Base-by-base conservation (phyloP, 2,329 filamentous ascomycete genomes). In the Akanthomyces lecanii region DNA sequence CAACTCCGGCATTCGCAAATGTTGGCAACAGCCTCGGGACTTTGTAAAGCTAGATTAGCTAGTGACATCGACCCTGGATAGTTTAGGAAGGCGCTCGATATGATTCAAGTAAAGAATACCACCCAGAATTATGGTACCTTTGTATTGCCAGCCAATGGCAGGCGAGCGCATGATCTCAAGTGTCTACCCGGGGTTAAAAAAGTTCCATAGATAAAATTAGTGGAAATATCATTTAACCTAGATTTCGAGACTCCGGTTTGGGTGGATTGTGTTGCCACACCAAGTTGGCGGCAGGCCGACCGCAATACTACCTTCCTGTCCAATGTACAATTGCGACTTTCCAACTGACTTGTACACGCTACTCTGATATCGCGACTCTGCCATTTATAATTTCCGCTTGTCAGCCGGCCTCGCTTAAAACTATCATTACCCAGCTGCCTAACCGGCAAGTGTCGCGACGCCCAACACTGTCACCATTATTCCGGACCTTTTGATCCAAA, bases 301-400 rank as follows among this genome's bases (percentile, higher is more conserved):
- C 16, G 10, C 28, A 50, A 50, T 59, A 48, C 56, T 50, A 59
- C 56, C 56, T 59, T 59, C 56, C 56, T 28, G 11, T 59, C 56
- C 50, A 2, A 59, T 50, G 56, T n/a, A 18, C 23, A 42, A 30
- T 6, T 58, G 45, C 10, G 33, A 28, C 55, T 40, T 38, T 38
- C n/a, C 42, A 36, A 38, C 30, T 1, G 33, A 28, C 21, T 48
- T 12, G 23, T 28, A 18, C 33, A 28, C 33, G 6, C 44, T 47
- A 30, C 40, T 45, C 11, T 16, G 4, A 7, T 38, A 2, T 3
- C 21, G 3, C 21, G 33, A 25, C 12, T 50, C 28, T 21, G 25
- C 21, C 45, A 36, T 48, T 48, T 50, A 36, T 58, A 58, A 58
- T 48, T 38, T 23, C 40, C 8, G 4, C 54, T 16, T 23, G 25